Evolutionary conservation across 768 basidiomycete genomes (phyloP), one percentile per base, ranked within the genome.

Genomic region (Leccinum pellstonianum): DNA sequence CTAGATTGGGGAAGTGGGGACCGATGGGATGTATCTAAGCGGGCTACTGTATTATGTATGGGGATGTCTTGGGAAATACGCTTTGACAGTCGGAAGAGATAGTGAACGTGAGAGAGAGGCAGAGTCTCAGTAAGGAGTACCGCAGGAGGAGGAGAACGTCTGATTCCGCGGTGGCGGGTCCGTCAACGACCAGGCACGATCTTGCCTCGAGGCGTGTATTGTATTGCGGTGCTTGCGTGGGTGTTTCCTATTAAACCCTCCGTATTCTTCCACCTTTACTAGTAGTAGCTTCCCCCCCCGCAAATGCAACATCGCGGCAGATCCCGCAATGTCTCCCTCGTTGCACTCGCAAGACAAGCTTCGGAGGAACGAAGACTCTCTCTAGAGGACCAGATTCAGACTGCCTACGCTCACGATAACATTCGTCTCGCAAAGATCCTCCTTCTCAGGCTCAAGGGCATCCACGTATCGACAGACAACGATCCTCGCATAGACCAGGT

Each of bases 401-500:
- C 81, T 65, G 87, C 87, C 7, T 88, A 88, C 65, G 85, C 86
- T 0, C 76, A 79, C 62, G 86, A 88, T 69, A 77, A 89, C 75
- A 82, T 88, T 58, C 85, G 83, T 59, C 80, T 83, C 61, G 86
- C 87, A 49, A 85, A 84, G 74, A 76, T 84, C 29, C 79, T 88
- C 11, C 77, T 86, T n/a, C 74, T 89, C 53, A 79, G 80, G 21
- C 80, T 87, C 64, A 82, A 70, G 8, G 86, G 86, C 62, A 80
- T 87, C 56, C 80, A 86, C 59, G 82, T 87, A 68, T 76, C 79
- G 10, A 77, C 79, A 12, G 81, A 84, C 70, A 72, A 80, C 60
- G 86, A 87, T 70, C 86, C 87, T 1, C 81, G 85, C 50, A 86
- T 88, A 54, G 84, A 81, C 49, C 75, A 79, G 17, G 85, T 89